Base-by-base conservation (phyloP, 441 rosid species). In the Biscutella auriculata region DNA sequence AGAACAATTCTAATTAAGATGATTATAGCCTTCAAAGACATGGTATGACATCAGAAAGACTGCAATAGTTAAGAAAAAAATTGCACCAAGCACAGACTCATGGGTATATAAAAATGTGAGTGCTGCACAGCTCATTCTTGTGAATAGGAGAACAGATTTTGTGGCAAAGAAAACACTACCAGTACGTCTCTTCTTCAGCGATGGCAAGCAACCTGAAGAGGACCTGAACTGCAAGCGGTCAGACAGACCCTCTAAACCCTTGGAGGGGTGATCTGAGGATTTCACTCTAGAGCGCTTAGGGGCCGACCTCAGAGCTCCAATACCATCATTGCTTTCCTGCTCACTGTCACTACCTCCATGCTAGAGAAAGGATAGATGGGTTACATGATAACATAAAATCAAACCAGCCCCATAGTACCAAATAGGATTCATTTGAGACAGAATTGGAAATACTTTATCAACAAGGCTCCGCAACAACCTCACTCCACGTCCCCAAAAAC, bases 341-440 rank as follows among this genome's bases (percentile, higher is more conserved):
- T 77, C 87, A 57, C 80, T 69, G 17, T 76, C 79, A 69, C 79
- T 77, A 70, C 83, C 75, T 66, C 75, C 83, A 74, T 77, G 80
- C 76, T 60, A 66, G 46, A 65, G 54, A 39, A 59, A 12, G 58
- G 28, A 39, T 25, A 53, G 30, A 63, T 11, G 40, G 3, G 48
- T 57, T 62, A 61, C 67, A 54, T 23, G 30, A 45, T 11, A 44
- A 16, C 55, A 59, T 16, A 25, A 35, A 61, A 40, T 4, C 6
- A 67, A 60, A 45, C 45, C 44, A 33, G 35, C 33, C 21, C 36
- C 62, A 53, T 14, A 46, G 39, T 28, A 66, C 42, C 48, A 45
- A 21, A 53, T 11, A 29, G 39, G 23, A 37, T 15, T 30, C 25
- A 37, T 53, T 37, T 33, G 39, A 17, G 4, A 45, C 51, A 23